A percentile compares a stretch with the other conserved stretches of the same genome.
phyloP scores from a whole-genome alignment of 2,329 filamentous ascomycete genomes.

The Aspergillus quadricinctus region DNA sequence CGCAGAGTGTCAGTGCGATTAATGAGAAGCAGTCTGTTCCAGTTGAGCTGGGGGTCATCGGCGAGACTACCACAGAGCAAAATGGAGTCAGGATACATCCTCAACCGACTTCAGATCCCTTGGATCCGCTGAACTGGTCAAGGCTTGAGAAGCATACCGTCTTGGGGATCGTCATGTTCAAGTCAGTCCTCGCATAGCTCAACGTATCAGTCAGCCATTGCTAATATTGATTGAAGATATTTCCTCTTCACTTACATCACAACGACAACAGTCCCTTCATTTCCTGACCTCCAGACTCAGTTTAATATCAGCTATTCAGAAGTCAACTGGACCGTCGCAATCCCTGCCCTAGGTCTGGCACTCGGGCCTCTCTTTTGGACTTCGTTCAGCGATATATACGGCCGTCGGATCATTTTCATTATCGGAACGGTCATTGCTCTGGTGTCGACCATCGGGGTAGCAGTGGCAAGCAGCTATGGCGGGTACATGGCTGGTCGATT shows the following conservation, averaged over 20 bases:
- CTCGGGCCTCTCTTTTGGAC: conserved; percentile 51
- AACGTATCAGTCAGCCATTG: background rate
- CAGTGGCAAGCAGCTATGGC: conserved; percentile 38
- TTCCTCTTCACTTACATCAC: conserved; percentile 58
- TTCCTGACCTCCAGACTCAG: conserved; percentile 45
- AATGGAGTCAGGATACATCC: conserved; percentile 36
- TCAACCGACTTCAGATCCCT: conserved; percentile 41
- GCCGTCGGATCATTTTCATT: conserved; percentile 49
- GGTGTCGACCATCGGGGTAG: conserved; percentile 40
- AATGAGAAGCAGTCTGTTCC: conserved; percentile 2
- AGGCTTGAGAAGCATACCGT: conserved; percentile 45
- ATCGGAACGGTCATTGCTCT: conserved; percentile 41
- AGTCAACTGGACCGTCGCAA: conserved; percentile 54
- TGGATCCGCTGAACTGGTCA: conserved; percentile 56
- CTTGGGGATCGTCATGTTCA: conserved; percentile 50
- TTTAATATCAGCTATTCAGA: conserved; percentile 45
- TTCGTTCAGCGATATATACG: conserved; percentile 49
- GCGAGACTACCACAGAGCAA: conserved; percentile 3
- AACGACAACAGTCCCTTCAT: conserved; percentile 54
- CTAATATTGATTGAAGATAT: conserved; percentile 35
- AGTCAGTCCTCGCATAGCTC: conserved; percentile 32
- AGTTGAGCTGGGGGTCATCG: background rate
- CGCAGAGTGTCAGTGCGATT: background rate
- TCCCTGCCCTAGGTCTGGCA: conserved; percentile 49
- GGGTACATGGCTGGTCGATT: conserved; percentile 57